Conservation (phyloP, 2,329 filamentous ascomycete genomes). For the Aureobasidium sp. region DNA sequence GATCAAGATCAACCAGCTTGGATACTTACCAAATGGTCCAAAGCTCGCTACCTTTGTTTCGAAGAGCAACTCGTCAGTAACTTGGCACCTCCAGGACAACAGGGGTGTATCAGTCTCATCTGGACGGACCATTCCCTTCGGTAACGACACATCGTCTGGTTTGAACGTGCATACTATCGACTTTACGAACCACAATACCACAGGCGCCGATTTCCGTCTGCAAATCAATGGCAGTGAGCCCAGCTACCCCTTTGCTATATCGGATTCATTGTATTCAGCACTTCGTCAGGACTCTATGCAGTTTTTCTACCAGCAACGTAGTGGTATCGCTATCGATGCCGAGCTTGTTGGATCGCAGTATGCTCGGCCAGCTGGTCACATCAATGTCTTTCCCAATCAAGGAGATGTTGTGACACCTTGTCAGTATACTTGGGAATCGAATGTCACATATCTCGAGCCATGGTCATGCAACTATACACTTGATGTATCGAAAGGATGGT, state of each 20-base stretch:
- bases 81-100: constrained; percentile 2
- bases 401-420: constrained; percentile 11
- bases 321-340: constrained; percentile 13
- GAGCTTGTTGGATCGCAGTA: constrained; percentile 11
- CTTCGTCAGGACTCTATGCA: constrained; percentile 12
- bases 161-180: constrained; percentile 8
- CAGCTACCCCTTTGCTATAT: constrained; percentile 12
- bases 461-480: constrained; percentile 15
- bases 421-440: constrained; percentile 12
- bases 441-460: constrained; percentile 11
- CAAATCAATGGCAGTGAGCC: neutral
- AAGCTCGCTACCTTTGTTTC: constrained; percentile 10
- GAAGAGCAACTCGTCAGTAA: neutral
- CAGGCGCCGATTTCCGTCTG: neutral
- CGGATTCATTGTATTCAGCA: neutral
- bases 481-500: constrained; percentile 12
- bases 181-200: neutral
- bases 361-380: constrained; percentile 12
- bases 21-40: constrained; percentile 11
- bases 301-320: constrained; percentile 15
- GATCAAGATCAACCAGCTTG: constrained; percentile 13
- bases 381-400: constrained; percentile 11
- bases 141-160: constrained; percentile 10
- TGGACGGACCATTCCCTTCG: neutral
- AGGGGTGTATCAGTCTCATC: neutral